Percentiles rank a stretch among this genome's conserved stretches.
These are phyloP conservation scores for Diplosphaera chodatii DNA, from an alignment of 139 green algal genomes.

Conservation along the genomic window DNA sequence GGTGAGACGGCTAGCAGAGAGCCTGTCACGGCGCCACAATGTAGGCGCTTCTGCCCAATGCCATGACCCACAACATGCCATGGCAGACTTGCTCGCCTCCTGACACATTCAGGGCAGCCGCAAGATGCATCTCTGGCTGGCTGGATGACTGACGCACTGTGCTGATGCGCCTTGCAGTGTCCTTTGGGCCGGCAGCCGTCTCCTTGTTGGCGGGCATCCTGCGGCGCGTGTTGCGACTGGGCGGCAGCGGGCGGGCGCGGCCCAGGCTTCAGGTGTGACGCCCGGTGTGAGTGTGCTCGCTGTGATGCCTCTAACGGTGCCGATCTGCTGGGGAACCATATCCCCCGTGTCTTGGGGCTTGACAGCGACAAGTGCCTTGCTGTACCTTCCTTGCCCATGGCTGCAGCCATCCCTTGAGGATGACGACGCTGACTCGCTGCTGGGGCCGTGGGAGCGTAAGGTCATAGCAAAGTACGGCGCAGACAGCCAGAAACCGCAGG, in stretches of 20 bases:
- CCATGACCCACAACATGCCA: background rate
- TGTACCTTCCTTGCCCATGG: background rate
- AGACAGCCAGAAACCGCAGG: background rate
- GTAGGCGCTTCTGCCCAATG: background rate
- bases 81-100: background rate
- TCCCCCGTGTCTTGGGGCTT: too few relatives aligned
- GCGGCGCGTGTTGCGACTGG: background rate
- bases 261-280: background rate
- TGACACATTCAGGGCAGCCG: too few relatives aligned
- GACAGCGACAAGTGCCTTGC: too few relatives aligned
- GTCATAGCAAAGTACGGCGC: slow-evolving; percentile 1
- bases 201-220: background rate
- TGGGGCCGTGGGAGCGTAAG: background rate
- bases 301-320: too few relatives aligned
- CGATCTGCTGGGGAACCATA: too few relatives aligned
- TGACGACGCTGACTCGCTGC: too few relatives aligned
- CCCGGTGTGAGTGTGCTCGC: background rate
- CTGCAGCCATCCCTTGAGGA: background rate
- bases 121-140: too few relatives aligned
- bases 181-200: background rate
- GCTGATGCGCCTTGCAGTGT: background rate
- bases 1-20: too few relatives aligned
- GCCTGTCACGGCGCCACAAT: too few relatives aligned
- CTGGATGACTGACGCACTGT: too few relatives aligned
- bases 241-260: background rate